Evolutionary conservation across 2,329 filamentous ascomycete species (phyloP).

Genomic region (Cordyceps fumosorosea): DNA sequence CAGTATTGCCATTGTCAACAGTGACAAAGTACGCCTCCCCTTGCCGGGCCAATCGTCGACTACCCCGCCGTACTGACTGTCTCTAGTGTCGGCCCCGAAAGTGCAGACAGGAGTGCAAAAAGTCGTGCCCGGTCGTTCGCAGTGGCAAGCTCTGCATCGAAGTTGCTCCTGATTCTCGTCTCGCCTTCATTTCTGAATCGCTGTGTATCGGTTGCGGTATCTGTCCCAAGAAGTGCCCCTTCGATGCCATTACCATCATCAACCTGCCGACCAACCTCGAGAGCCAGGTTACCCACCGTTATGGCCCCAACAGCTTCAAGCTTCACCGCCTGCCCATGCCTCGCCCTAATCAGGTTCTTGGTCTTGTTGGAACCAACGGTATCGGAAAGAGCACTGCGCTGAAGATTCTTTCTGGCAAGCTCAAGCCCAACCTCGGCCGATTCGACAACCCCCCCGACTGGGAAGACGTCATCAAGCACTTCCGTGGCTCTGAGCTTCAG

Average conservation of each 20-base stretch:
- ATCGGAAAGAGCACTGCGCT: slow-evolving; percentile 99
- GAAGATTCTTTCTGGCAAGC: slow-evolving; percentile 96
- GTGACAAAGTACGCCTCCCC: slow-evolving; percentile 71
- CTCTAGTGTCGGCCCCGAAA: slow-evolving; percentile 47
- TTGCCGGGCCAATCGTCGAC: slow-evolving; percentile 18
- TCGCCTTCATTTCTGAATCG: slow-evolving; percentile 95
- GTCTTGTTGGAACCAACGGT: slow-evolving; percentile 98
- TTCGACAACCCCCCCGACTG: slow-evolving; percentile 97
- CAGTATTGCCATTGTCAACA: slow-evolving; percentile 98
- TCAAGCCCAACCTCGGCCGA: slow-evolving; percentile 94
- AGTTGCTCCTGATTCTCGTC: slow-evolving; percentile 79
- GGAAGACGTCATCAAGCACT: slow-evolving; percentile 98
- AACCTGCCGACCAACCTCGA: slow-evolving; percentile 99
- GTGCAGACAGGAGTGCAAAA: slow-evolving; percentile 99
- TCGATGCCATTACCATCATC: slow-evolving; percentile 99
- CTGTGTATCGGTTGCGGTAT: slow-evolving; percentile 99
- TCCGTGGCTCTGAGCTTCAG: slow-evolving; percentile 94
- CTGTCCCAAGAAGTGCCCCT: slow-evolving; percentile 98
- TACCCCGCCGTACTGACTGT: slow-evolving; percentile 15
- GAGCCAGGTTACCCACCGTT: slow-evolving; percentile 94
- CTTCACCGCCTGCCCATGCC: slow-evolving; percentile 94
- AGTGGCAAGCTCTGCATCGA: slow-evolving; percentile 98
- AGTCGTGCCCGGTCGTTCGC: slow-evolving; percentile 93
- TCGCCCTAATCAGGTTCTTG: slow-evolving; percentile 87
- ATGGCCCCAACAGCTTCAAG: slow-evolving; percentile 99